Percentiles rank a stretch among this genome's conserved stretches.
Conservation (phyloP, 192 early-diverging fungal genomes). For the Kickxella alabastrina region DNA sequence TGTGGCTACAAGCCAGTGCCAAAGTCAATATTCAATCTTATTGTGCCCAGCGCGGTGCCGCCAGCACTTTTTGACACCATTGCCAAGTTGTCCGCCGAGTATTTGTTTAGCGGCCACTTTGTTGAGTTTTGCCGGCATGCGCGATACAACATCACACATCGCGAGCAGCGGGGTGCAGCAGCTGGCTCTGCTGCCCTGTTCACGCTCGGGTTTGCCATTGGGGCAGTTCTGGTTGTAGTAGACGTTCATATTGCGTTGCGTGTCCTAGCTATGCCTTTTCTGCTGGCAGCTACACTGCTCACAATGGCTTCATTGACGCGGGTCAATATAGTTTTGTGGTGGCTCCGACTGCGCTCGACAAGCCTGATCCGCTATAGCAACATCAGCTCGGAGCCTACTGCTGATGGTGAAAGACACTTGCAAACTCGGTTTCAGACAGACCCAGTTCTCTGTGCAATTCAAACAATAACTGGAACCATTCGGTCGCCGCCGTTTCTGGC, state of each 20-base stretch:
- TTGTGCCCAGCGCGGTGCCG: slow-evolving; percentile 17
- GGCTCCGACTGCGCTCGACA: slow-evolving; percentile 16
- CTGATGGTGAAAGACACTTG: slow-evolving; percentile 1
- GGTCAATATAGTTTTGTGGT: slow-evolving; percentile 23
- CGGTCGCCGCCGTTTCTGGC: not conserved
- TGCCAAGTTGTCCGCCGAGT: slow-evolving; percentile 23
- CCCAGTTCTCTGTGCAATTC: slow-evolving; percentile 5
- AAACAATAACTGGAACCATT: slow-evolving; percentile 20
- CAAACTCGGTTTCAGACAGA: slow-evolving; percentile 1
- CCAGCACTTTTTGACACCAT: slow-evolving; percentile 38
- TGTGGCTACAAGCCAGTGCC: slow-evolving; percentile 25
- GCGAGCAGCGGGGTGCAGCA: slow-evolving; percentile 2
- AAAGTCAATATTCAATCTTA: slow-evolving; percentile 4
- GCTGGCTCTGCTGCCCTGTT: slow-evolving; percentile 4
- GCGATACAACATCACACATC: slow-evolving; percentile 22
- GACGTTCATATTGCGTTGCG: slow-evolving; percentile 17
- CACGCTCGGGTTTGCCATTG: slow-evolving; percentile 6
- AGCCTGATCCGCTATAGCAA: not conserved
- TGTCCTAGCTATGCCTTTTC: slow-evolving; percentile 5
- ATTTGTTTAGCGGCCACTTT: slow-evolving; percentile 21
- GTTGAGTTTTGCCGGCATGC: slow-evolving; percentile 19
- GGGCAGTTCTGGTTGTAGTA: not conserved
- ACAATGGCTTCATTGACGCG: slow-evolving; percentile 14
- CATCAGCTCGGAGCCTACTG: not conserved
- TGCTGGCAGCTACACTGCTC: slow-evolving; percentile 4